phyloP scores from a whole-genome alignment of 2,329 filamentous ascomycete genomes.

The Colletotrichum spinosum region DNA sequence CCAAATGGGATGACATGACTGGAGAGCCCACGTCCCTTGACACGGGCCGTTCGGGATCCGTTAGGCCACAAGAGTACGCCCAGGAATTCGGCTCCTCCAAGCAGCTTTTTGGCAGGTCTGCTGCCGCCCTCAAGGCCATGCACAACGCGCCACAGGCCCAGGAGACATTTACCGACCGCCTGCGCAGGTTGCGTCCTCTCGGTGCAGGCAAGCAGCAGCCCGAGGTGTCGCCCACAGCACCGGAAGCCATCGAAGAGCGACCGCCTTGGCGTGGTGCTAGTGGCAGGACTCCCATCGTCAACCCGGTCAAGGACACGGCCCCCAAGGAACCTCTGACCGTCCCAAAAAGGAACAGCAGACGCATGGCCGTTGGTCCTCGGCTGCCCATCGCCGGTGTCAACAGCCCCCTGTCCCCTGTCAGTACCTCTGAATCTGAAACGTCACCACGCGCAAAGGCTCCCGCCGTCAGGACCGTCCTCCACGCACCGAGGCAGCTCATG shows the following conservation, averaged over 20 bases:
- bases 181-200: slow-evolving; percentile 54
- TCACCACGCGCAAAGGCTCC: slow-evolving; percentile 42
- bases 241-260: slow-evolving; percentile 51
- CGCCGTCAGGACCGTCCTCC: slow-evolving; percentile 48
- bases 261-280: slow-evolving; percentile 80
- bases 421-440: slow-evolving; percentile 50
- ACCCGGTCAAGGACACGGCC: slow-evolving; percentile 71
- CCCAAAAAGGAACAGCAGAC: slow-evolving; percentile 62
- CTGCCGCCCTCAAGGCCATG: slow-evolving; percentile 41
- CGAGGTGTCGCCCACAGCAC: slow-evolving; percentile 38
- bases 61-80: slow-evolving; percentile 64
- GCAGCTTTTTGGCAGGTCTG: slow-evolving; percentile 35
- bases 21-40: slow-evolving; percentile 72
- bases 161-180: slow-evolving; percentile 57
- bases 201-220: slow-evolving; percentile 39
- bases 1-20: slow-evolving; percentile 74
- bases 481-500: slow-evolving; percentile 26
- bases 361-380: slow-evolving; percentile 44
- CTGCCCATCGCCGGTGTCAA: slow-evolving; percentile 39
- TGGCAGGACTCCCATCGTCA: slow-evolving; percentile 73
- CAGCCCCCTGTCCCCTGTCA: slow-evolving; percentile 46
- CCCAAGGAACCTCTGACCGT: slow-evolving; percentile 68
- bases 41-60: slow-evolving; percentile 66
- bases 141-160: slow-evolving; percentile 37
- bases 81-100: slow-evolving; percentile 49